Evolutionary conservation across 345 rosid species (phyloP).

Genomic region (Eucalyptus fibrosa): DNA sequence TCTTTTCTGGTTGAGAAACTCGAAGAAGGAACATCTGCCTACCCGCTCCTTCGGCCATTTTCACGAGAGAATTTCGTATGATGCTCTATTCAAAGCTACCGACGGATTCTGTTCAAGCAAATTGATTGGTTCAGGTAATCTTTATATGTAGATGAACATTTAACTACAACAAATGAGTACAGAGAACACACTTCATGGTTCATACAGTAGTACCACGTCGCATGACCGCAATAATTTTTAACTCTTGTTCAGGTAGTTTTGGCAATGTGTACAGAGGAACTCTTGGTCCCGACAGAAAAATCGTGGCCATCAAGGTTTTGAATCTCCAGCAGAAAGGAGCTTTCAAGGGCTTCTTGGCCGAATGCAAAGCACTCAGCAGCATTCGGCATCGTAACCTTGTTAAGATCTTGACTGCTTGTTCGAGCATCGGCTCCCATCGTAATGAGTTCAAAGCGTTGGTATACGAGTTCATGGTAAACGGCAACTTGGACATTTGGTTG

Average conservation of each 20-base stretch:
- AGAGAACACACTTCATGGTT: not conserved
- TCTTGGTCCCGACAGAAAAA: not conserved
- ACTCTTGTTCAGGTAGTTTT: not conserved
- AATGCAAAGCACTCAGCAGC: not conserved
- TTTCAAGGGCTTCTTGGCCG: constrained; percentile 1
- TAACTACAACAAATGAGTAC: not conserved
- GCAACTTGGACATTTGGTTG: constrained; percentile 1
- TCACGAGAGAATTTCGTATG: not conserved
- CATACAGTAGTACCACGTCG: not conserved
- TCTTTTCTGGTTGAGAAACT: not conserved
- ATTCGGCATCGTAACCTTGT: constrained; percentile 6
- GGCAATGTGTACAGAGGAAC: constrained; percentile 10
- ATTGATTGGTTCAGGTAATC: constrained; percentile 2
- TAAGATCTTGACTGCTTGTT: not conserved
- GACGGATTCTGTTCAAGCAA: not conserved
- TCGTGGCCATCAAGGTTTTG: constrained; percentile 2
- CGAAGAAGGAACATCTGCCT: not conserved
- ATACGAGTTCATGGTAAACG: constrained; percentile 4
- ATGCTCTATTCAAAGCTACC: not conserved
- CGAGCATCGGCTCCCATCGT: not conserved
- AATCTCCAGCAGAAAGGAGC: constrained; percentile 1
- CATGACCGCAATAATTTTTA: not conserved
- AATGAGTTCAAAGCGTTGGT: constrained; percentile 3
- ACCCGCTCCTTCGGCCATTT: not conserved
- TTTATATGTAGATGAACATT: not conserved